Evolutionary conservation across 2,329 filamentous ascomycete species (phyloP), one percentile per base, ranked within the genome.

Genomic region (Neopestalotiopsis rosae): DNA sequence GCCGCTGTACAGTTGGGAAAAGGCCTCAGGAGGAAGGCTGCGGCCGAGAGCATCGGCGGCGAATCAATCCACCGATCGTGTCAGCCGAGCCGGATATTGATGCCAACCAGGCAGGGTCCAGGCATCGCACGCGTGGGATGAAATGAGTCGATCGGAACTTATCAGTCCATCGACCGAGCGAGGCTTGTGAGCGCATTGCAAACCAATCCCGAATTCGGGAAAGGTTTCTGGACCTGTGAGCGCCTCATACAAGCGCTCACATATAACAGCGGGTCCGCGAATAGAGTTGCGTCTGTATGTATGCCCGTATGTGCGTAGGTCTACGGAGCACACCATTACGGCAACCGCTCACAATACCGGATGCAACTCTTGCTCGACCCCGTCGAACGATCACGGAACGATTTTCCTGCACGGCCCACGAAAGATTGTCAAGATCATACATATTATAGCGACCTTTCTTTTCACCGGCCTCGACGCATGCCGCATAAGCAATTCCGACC

Each of bases 381-480:
- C 62, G 62, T 65, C 62, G 62, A 65, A 65, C 62, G 62, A 65
- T 52, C 42, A 52, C 42, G 24, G 62, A 49, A 65, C 42, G 38
- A 45, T 65, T 45, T 65, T 45, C 38, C 59, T 62, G 59, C 59
- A 34, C n/a, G 59, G 30, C 32, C 59, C 59, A 62, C 59, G 32
- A 34, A 42, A 30, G 57, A 59, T 59, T 34, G 13, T 59, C 57
- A 59, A 52, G 45, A 52, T 52, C 45, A 9, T 52, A 52, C 45
- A 52, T 52, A 52, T 52, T 52, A 52, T 52, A 52, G n/a, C 45
- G 17, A 52, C 45, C 45, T 52, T 52, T 10, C 45, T 52, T n/a
- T 20, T 52, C 45, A 52, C 45, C 45, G 45, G n/a, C 20, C 45
- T 17, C 45, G 20, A 52, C 20, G 17, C 45, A 52, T 52, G 45